Conservation (phyloP, 345 rosid genomes). For the Dipteronia sinensis region DNA sequence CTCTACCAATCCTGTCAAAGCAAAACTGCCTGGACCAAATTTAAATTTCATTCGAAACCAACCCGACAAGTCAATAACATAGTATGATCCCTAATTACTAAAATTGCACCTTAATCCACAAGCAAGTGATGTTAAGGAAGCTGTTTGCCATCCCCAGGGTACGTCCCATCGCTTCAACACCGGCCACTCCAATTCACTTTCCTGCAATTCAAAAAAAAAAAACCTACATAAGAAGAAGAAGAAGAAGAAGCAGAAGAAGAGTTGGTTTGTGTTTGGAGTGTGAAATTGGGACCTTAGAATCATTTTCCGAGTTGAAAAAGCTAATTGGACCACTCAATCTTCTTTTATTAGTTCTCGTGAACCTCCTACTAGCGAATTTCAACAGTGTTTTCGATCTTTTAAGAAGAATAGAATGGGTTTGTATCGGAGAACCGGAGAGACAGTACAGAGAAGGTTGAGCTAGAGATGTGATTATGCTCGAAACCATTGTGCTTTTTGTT, state of each 20-base stretch:
- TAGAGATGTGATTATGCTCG: conserved; percentile 34
- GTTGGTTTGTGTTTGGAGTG: not conserved
- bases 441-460: conserved; percentile 43
- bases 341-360: conserved; percentile 23
- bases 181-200: conserved; percentile 52
- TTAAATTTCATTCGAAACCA: conserved; percentile 30
- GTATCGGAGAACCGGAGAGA: conserved; percentile 28
- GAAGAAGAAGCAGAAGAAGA: not conserved
- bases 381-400: conserved; percentile 16
- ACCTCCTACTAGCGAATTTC: conserved; percentile 24
- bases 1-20: conserved; percentile 86
- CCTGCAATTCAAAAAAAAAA: conserved; percentile 22
- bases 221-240: not conserved
- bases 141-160: conserved; percentile 93
- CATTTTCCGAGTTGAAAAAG: conserved; percentile 55
- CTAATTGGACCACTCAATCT: conserved; percentile 33
- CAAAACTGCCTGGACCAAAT: conserved; percentile 86
- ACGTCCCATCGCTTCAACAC: conserved; percentile 84
- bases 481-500: conserved; percentile 36
- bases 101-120: conserved; percentile 77
- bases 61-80: not conserved
- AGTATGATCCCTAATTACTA: not conserved
- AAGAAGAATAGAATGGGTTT: conserved; percentile 14
- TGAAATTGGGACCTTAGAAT: conserved; percentile 32
- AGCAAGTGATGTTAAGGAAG: conserved; percentile 80